These are phyloP conservation scores for Bretziella fagacearum DNA, from an alignment of 2,329 filamentous ascomycete species.

Conservation along the genomic window DNA sequence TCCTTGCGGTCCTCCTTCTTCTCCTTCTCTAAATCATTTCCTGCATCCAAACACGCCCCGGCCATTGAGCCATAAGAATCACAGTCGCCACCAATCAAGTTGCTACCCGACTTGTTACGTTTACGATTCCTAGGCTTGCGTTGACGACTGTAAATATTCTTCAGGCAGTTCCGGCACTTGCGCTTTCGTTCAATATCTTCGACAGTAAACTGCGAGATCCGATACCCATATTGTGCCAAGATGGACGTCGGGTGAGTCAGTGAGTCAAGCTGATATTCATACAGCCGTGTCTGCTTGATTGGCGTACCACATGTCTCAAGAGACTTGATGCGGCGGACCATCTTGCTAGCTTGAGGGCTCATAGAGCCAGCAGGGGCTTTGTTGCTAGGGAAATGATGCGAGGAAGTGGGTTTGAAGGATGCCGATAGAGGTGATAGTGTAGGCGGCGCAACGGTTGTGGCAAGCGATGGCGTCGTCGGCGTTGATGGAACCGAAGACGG, in stretches of 20 bases:
- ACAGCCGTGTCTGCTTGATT: neutral
- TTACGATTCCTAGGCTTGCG: neutral
- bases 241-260: neutral
- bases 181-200: constrained; percentile 21
- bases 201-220: constrained; percentile 18
- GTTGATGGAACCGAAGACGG: neutral
- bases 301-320: constrained; percentile 5
- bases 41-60: neutral
- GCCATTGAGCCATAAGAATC: too few species aligned
- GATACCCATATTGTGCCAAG: constrained; percentile 17
- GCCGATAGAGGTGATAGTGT: constrained; percentile 2
- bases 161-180: constrained; percentile 19
- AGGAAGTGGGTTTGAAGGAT: constrained; percentile 5
- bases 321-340: neutral
- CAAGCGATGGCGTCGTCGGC: neutral
- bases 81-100: neutral
- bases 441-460: neutral
- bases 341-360: neutral
- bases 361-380: neutral
- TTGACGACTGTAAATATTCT: constrained; percentile 9
- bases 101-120: constrained; percentile 3
- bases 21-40: neutral
- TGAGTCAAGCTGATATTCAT: neutral
- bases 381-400: constrained; percentile 2
- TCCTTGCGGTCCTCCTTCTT: too few species aligned